Conservation (phyloP, 2,329 filamentous ascomycete genomes). For the Calycina marina region DNA sequence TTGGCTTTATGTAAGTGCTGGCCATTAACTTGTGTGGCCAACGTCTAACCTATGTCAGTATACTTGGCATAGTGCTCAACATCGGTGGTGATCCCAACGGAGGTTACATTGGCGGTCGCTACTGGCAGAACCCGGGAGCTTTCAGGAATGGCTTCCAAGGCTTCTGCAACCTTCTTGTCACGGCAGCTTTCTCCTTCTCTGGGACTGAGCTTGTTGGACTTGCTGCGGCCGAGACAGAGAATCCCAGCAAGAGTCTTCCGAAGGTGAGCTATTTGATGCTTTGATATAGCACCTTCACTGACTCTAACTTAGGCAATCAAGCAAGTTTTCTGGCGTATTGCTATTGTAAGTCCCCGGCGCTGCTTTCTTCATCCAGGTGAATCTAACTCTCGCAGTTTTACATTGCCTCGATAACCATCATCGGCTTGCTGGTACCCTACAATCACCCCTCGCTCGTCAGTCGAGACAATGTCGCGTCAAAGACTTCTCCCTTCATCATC, state of each 20-base stretch:
- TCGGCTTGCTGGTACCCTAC: constrained; percentile 73
- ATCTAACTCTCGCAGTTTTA: constrained; percentile 51
- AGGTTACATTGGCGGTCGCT: constrained; percentile 68
- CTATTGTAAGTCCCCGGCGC: constrained; percentile 36
- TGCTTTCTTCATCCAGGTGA: constrained; percentile 34
- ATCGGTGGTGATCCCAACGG: constrained; percentile 61
- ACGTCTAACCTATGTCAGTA: constrained; percentile 31
- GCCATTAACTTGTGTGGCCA: background rate
- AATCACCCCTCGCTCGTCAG: constrained; percentile 47
- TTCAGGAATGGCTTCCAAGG: constrained; percentile 75
- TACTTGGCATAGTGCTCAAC: constrained; percentile 77
- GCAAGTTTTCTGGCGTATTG: constrained; percentile 94
- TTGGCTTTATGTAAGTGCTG: constrained; percentile 66
- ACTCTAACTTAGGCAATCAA: no score
- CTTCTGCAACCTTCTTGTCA: constrained; percentile 62
- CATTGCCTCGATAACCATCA: constrained; percentile 63
- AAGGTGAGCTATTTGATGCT: no score
- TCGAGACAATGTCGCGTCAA: constrained; percentile 45
- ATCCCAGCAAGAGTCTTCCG: constrained; percentile 67
- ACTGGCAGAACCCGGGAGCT: constrained; percentile 67
- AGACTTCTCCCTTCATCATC: constrained; percentile 85
- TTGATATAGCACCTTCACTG: no score
- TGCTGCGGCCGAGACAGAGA: constrained; percentile 65
- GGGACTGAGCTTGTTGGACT: constrained; percentile 68
- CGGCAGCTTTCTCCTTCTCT: constrained; percentile 61